phyloP scores from a whole-genome alignment of 2,329 filamentous ascomycete genomes.

The Neonectria faginata region DNA sequence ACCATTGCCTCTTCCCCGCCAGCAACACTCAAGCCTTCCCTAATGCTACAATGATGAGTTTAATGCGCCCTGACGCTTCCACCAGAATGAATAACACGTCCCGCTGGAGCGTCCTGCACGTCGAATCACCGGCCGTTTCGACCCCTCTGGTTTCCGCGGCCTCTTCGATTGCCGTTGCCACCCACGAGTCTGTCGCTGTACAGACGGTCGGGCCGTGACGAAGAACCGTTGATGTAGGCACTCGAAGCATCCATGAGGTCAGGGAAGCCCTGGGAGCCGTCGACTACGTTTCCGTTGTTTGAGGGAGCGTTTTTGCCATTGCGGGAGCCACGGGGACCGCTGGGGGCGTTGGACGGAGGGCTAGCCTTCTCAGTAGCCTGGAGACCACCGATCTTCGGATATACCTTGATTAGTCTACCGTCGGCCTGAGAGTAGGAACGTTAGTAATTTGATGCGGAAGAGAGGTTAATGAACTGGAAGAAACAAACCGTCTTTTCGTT shows the following conservation, averaged over 20 bases:
- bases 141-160: constrained; percentile 44
- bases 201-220: constrained; percentile 52
- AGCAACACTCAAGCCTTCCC: constrained; percentile 17
- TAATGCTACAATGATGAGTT: constrained; percentile 27
- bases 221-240: constrained; percentile 33
- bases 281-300: constrained; percentile 58
- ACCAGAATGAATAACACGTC: not conserved
- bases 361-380: constrained; percentile 42
- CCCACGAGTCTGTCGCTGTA: constrained; percentile 64
- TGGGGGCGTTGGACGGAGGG: constrained; percentile 49
- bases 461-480: not conserved
- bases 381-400: constrained; percentile 69
- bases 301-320: constrained; percentile 32
- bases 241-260: constrained; percentile 56
- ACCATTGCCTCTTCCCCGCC: constrained; percentile 12
- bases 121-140: constrained; percentile 38
- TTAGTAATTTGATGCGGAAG: not conserved
- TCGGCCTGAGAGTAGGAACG: constrained; percentile 68
- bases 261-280: constrained; percentile 66
- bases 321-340: constrained; percentile 47
- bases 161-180: constrained; percentile 41
- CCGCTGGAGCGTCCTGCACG: not conserved
- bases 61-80: not conserved
- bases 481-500: constrained; percentile 79
- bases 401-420: constrained; percentile 78